Evolutionary conservation across 306 rosid genomes (phyloP), one percentile per base, ranked within the genome.

Genomic region (Herpetospermum pedunculosum): DNA sequence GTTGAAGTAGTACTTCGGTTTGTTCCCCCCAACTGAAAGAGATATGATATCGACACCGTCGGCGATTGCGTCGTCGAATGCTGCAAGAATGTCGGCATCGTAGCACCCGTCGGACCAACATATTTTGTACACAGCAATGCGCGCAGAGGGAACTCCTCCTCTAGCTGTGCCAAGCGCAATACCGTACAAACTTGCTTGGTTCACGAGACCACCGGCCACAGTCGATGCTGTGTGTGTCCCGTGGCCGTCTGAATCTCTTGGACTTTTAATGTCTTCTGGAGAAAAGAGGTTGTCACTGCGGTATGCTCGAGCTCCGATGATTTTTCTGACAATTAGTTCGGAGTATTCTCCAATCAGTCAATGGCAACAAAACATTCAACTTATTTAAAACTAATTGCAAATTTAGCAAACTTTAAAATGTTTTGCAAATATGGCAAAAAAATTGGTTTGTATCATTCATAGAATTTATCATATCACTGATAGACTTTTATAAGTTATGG

Each of bases 11-110:
- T 52, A 40, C 0, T 0, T 2, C 4, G 34, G 0, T 12, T 7
- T 0, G 10, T 0, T 0, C 0, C 57, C 63, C 0, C 83, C 88
- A 1, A 82, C 3, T 2, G 87, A 88, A 2, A 82, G 3, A 2
- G 86, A 79, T 37, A 86, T 30, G 4, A 86, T 68, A 23, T 88
- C 93, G 11, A 88, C 86, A 1, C 92, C 88, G 34, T 89, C 90
- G 0, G 76, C 81, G 34, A 89, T 83, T 8, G 87, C 88, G 2
- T 70, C 87, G 59, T 86, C 88, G 60, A 88, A 84, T 3, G 81
- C 84, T 0, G 65, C 72, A 32, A 86, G 83, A 0, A 74, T 53
- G 9, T 83, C 78, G 2, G 41, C 67, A 0, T 78, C 81, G 0
- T 0, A 0, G 26, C 86, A 81, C 6, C 72, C 49, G 0, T 19